Evolutionary conservation across 805 yeast species (phyloP).

Genomic region (Yamadazyma olivae): DNA sequence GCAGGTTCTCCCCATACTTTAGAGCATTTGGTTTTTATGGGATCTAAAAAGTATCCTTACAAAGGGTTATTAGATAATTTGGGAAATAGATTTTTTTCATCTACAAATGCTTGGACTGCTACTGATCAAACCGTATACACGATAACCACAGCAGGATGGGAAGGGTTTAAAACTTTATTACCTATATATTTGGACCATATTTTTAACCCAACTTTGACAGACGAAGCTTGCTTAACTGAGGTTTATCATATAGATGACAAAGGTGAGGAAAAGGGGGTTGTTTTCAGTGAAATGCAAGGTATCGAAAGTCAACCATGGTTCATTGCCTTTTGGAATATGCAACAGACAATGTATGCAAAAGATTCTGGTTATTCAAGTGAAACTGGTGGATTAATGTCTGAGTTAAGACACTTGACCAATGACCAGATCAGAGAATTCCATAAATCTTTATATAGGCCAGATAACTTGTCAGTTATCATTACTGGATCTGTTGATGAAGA

Average conservation of each 20-base stretch:
- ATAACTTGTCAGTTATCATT: conserved; percentile 76
- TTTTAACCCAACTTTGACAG: conserved; percentile 79
- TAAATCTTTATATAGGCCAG: conserved; percentile 67
- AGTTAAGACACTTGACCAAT: conserved; percentile 68
- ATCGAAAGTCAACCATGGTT: conserved; percentile 78
- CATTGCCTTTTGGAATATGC: conserved; percentile 55
- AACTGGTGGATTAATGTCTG: conserved; percentile 86
- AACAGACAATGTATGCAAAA: conserved; percentile 50
- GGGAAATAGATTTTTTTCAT: conserved; percentile 79
- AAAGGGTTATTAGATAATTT: conserved; percentile 87
- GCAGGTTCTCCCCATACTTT: conserved; percentile 94
- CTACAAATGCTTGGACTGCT: conserved; percentile 96
- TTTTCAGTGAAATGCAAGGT: conserved; percentile 95
- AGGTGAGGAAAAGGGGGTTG: conserved; percentile 93
- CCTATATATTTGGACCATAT: conserved; percentile 92
- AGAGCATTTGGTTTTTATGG: conserved; percentile 94
- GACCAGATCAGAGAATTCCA: conserved; percentile 79
- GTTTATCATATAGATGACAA: conserved; percentile 92
- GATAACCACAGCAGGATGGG: conserved; percentile 92
- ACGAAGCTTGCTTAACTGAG: conserved; percentile 88
- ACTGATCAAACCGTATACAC: conserved; percentile 96
- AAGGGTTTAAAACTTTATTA: conserved; percentile 77
- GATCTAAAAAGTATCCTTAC: conserved; percentile 83
- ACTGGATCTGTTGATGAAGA: conserved; percentile 81
- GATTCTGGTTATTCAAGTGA: conserved; percentile 86